Base-by-base conservation (phyloP, 345 rosid genomes). In the Eutrema heterophyllum region DNA sequence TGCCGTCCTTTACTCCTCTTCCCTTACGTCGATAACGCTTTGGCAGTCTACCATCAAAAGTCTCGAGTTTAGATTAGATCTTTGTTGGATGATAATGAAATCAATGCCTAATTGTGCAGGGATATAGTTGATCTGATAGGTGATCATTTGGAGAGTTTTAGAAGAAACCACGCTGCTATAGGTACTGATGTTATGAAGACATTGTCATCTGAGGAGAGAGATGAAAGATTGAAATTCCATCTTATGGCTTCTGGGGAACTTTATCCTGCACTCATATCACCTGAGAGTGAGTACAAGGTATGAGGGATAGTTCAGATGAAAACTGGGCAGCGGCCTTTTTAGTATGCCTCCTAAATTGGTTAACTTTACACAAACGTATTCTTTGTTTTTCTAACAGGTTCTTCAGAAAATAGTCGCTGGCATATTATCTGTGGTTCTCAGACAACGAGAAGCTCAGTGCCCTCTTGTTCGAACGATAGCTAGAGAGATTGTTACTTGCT, bases 281-380 rank as follows among this genome's bases (percentile, higher is more conserved):
- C 89, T 50, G 95, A 88, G 93, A 89, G 93, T 85, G 99, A 96
- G 93, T 90, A 92, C 91, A 92, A 92, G 99, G 99, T 96, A 86
- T 79, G 92, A 84, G 80, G 78, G 79, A 79, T 79, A 46, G 62
- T 84, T 81, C 77, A 41, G 44, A 69, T 66, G 65, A 67, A 52
- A 66, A 3, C 4, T 15, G 36, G 27, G 55, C 24, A 30, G 18
- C 32, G 41, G 44, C 67, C 59, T 53, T 49, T 18, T 51, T 41
- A 30, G 48, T 44, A 60, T 71, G 56, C n/a, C n/a, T 57, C 44
- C 38, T 40, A 36, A 46, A 54, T 69, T 63, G 24, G 30, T 76
- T 67, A 55, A 14, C 62, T 15, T 60, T 65, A 43, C 44, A 27
- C 33, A 61, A n/a, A 78, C 33, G 35, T 30, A 52, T 48, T 48